Base-by-base conservation (phyloP, 2,329 filamentous ascomycete species). In the Pseudogymnoascus sp. region DNA sequence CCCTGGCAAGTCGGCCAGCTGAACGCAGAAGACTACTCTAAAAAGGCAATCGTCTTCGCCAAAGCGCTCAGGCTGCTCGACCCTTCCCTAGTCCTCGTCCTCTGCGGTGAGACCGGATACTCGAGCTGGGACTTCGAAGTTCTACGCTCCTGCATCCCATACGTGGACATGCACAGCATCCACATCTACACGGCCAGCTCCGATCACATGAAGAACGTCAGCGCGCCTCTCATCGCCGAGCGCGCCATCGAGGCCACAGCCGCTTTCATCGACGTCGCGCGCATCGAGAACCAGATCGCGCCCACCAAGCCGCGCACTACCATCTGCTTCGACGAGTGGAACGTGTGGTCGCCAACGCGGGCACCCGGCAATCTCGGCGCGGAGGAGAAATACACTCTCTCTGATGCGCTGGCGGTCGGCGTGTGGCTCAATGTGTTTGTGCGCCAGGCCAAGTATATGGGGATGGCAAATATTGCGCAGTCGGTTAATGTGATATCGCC, bases 271-370 rank as follows among this genome's bases (percentile, higher is more conserved):
- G 85, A 88, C 68, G 80, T 88, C 3, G 85, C 86, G 0, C 75
- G 83, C 1, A 83, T 87, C 65, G 83, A 87, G 69, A 85, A 86
- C 70, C 70, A 70, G 5, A 70, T 74, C 26, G 68, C 70, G 1
- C 57, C 69, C 2, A 66, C 62, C 4, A 68, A 71, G 15, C 64
- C 73, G 64, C 67, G 74, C 74, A 85, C 82, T 17, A 86, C 79
- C 2, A 87, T 88, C 68, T 88, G 85, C 74, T 88, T 88, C 70
- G 86, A 88, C 68, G 85, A 88, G 68, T 88, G 86, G 86, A 88
- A 88, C 69, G 84, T 88, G 5, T 88, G 86, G 86, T 84, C 87
- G 68, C 84, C 85, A 0, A 74, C 79, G 19, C 80, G 85, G 3
- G 85, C 85, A 1, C 83, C 84, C 0, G 85, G 86, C 1, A 83